phyloP scores from a whole-genome alignment of 306 rosid species.

The Castanea mollissima region DNA sequence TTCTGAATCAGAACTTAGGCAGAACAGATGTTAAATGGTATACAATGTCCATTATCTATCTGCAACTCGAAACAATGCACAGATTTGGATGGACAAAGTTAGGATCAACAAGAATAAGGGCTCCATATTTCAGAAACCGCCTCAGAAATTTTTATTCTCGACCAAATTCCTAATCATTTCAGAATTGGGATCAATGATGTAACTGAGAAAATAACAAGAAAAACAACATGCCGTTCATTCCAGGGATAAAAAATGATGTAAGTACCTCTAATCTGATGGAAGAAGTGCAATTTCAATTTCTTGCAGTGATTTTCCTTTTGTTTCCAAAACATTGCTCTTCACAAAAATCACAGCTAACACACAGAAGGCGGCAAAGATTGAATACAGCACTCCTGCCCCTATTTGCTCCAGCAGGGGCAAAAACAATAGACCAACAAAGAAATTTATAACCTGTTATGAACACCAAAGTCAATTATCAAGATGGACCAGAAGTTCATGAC shows the following conservation, averaged over 20 bases:
- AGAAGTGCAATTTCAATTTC: slow-evolving; percentile 79
- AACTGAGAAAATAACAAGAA: slow-evolving; percentile 13
- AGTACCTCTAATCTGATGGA: slow-evolving; percentile 45
- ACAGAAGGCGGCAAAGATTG: slow-evolving; percentile 58
- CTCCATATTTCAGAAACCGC: not conserved
- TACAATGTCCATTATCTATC: not conserved
- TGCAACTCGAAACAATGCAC: not conserved
- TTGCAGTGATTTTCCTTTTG: slow-evolving; percentile 89
- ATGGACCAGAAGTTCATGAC: slow-evolving; percentile 14
- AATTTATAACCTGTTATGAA: slow-evolving; percentile 66
- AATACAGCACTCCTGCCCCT: slow-evolving; percentile 57
- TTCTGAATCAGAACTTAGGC: not conserved
- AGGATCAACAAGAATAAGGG: not conserved
- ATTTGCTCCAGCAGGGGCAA: slow-evolving; percentile 70
- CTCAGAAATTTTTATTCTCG: too few species aligned
- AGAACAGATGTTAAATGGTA: not conserved
- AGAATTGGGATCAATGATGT: not conserved
- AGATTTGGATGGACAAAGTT: not conserved
- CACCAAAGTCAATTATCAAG: not conserved
- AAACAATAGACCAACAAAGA: slow-evolving; percentile 73
- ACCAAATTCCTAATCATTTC: not conserved
- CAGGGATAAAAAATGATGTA: too few species aligned
- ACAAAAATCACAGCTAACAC: slow-evolving; percentile 58
- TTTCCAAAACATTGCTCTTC: slow-evolving; percentile 74
- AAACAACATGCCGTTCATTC: not conserved